Percentiles rank a stretch among this genome's conserved stretches.
Evolutionary conservation across 176 grass and related monocot species (phyloP).

Genomic region (Cenchrus purpureus): DNA sequence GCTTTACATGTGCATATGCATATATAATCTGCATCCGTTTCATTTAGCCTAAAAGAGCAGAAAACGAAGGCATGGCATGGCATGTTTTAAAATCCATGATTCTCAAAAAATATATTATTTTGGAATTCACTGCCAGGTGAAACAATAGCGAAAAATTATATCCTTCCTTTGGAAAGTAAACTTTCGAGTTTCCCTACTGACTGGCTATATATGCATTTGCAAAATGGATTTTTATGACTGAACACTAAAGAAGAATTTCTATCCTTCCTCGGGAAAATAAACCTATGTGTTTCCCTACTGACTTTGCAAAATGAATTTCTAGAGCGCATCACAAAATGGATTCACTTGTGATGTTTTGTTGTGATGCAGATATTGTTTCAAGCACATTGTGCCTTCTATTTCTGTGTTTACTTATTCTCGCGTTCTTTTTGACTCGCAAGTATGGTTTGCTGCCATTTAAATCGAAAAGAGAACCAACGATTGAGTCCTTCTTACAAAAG

Average conservation of each 20-base stretch:
- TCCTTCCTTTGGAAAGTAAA: too few species aligned
- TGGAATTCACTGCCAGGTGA: too few species aligned
- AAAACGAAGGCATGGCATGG: too few species aligned
- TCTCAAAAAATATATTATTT: too few species aligned
- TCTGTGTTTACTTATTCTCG: neutral
- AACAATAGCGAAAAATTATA: too few species aligned
- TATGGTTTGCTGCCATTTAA: neutral
- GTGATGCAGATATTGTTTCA: constrained; percentile 4
- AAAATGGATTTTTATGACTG: too few species aligned
- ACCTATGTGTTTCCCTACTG: too few species aligned
- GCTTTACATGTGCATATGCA: neutral
- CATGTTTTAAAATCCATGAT: too few species aligned
- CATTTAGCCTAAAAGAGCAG: neutral
- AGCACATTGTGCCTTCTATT: neutral
- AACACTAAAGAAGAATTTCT: too few species aligned
- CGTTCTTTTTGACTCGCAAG: neutral
- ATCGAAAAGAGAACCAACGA: constrained; percentile 1
- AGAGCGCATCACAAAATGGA: neutral
- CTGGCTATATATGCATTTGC: too few species aligned
- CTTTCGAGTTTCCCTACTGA: too few species aligned
- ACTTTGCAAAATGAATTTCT: neutral
- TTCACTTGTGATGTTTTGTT: neutral
- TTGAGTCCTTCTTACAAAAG: constrained; percentile 44
- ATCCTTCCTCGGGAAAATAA: too few species aligned
- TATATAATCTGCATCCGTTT: neutral